These are phyloP conservation scores for Fremontodendron californicum DNA, from an alignment of 345 rosid species.

Conservation along the genomic window DNA sequence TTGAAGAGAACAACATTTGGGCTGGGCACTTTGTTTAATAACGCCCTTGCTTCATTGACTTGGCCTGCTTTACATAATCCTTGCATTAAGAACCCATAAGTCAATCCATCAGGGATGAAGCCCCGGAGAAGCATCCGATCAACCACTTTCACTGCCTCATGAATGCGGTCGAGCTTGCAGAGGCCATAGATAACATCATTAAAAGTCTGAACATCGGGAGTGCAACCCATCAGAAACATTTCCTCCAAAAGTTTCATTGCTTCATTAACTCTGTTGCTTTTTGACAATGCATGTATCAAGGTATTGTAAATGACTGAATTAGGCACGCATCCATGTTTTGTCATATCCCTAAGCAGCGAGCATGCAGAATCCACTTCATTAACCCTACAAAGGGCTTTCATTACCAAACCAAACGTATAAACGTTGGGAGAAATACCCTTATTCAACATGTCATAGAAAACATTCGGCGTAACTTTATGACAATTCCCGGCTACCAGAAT, in stretches of 20 bases:
- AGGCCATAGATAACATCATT: slow-evolving; percentile 67
- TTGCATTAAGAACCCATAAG: slow-evolving; percentile 65
- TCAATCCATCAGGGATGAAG: slow-evolving; percentile 54
- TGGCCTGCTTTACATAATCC: slow-evolving; percentile 57
- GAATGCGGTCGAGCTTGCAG: slow-evolving; percentile 59
- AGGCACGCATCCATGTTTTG: slow-evolving; percentile 78
- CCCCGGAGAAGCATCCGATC: slow-evolving; percentile 79
- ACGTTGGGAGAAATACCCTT: slow-evolving; percentile 62
- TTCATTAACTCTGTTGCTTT: slow-evolving; percentile 61
- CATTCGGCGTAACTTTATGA: slow-evolving; percentile 59
- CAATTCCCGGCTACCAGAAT: slow-evolving; percentile 54
- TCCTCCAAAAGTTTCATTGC: slow-evolving; percentile 68
- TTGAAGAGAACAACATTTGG: slow-evolving; percentile 57
- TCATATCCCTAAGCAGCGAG: slow-evolving; percentile 74
- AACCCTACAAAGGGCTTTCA: slow-evolving; percentile 68
- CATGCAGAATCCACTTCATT: slow-evolving; percentile 72
- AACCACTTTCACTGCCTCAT: slow-evolving; percentile 65
- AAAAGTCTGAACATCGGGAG: slow-evolving; percentile 76
- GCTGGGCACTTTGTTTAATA: slow-evolving; percentile 40
- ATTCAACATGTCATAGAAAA: slow-evolving; percentile 80
- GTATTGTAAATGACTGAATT: slow-evolving; percentile 72
- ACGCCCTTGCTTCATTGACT: slow-evolving; percentile 70
- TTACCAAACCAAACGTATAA: slow-evolving; percentile 65
- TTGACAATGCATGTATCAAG: slow-evolving; percentile 67
- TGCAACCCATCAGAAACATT: slow-evolving; percentile 83